These are phyloP conservation scores for Vinca minor DNA, from an alignment of 257 asterid species.

Conservation along the genomic window DNA sequence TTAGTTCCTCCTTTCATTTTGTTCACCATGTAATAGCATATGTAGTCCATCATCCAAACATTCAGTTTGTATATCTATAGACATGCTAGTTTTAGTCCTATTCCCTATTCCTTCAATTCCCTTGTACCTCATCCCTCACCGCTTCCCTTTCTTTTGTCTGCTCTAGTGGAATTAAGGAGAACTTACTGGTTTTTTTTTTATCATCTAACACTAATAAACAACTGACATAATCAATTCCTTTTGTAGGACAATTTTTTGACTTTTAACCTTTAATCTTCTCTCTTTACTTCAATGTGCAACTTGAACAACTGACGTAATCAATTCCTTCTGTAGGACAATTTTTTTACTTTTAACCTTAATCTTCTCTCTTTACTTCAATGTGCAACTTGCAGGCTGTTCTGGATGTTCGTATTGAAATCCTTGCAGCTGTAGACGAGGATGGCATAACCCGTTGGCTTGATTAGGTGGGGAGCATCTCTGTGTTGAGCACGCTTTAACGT, in stretches of 20 bases:
- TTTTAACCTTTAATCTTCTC: too few relatives aligned
- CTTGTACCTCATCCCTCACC: not conserved
- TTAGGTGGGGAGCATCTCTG: constrained; percentile 25
- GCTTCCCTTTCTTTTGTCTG: not conserved
- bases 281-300: too few relatives aligned
- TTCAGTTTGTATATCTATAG: not conserved
- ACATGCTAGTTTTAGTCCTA: not conserved
- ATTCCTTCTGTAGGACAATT: too few relatives aligned
- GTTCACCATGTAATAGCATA: not conserved
- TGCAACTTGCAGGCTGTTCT: constrained; percentile 62
- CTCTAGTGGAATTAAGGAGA: not conserved
- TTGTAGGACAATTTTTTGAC: too few relatives aligned
- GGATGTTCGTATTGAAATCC: constrained; percentile 77
- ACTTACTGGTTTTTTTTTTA: not conserved
- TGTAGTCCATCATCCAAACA: not conserved
- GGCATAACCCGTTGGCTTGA: constrained; percentile 98
- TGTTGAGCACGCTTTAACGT: not conserved
- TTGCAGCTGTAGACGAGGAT: constrained; percentile 90
- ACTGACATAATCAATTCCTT: too few relatives aligned
- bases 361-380: not conserved
- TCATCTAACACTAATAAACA: not conserved
- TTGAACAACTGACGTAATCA: too few relatives aligned
- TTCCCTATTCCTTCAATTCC: not conserved
- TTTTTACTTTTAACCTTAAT: not conserved
- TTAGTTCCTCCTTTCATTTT: constrained; percentile 29